A percentile compares a stretch with the other conserved stretches of the same genome.
Conservation (phyloP, 75 land plant genomes). For the Pinus albicaulis region DNA sequence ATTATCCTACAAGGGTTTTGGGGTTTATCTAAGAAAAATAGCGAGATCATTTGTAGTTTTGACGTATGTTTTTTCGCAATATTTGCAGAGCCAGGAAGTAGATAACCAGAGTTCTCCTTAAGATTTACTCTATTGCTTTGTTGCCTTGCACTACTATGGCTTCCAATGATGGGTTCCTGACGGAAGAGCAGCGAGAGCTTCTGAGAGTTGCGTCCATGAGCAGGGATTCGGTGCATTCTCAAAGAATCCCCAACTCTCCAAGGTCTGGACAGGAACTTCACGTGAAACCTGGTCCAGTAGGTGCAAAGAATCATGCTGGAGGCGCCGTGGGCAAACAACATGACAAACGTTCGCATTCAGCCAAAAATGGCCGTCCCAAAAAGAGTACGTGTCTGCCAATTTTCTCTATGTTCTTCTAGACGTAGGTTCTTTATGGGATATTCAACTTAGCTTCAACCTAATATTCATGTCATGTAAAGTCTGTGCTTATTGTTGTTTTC, state of each 20-base stretch:
- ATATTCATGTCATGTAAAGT: too few species aligned
- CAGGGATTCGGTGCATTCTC: slow-evolving; percentile 25
- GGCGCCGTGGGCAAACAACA: slow-evolving; percentile 30
- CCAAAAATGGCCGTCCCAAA: slow-evolving; percentile 55
- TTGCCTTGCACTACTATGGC: slow-evolving; percentile 26
- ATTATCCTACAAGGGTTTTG: too few species aligned
- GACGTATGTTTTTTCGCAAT: too few species aligned
- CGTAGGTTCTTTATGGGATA: too few species aligned
- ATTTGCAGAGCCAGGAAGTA: too few species aligned
- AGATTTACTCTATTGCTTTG: too few species aligned
- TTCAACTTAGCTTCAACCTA: too few species aligned
- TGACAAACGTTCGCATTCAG: slow-evolving; percentile 48
- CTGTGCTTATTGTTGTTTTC: too few species aligned
- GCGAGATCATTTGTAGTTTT: too few species aligned
- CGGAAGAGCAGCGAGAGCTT: slow-evolving; percentile 55
- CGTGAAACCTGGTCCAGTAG: slow-evolving; percentile 16
- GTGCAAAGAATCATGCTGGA: slow-evolving; percentile 20
- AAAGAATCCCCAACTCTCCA: slow-evolving; percentile 20
- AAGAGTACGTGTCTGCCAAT: slow-evolving; percentile 30
- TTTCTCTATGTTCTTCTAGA: too few species aligned
- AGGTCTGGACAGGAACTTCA: slow-evolving; percentile 22
- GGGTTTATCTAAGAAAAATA: too few species aligned
- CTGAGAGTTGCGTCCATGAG: slow-evolving; percentile 30
- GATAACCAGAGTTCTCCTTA: too few species aligned
- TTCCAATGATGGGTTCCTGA: slow-evolving; percentile 38